Evolutionary conservation across 202 grass and related monocot species (phyloP).

Genomic region (Eragrostis tef): DNA sequence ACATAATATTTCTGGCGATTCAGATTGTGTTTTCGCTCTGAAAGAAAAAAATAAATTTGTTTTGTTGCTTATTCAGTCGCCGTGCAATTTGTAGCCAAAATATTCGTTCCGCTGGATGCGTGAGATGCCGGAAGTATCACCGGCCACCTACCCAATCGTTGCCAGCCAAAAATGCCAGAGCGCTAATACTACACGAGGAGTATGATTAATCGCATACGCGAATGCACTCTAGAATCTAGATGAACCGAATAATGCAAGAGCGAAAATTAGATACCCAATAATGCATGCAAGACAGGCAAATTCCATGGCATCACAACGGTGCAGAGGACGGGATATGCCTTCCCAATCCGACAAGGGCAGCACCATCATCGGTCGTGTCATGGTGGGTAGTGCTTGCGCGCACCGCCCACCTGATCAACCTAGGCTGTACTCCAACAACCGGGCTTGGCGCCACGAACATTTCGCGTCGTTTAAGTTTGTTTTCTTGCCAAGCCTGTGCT

Average conservation of each 20-base stretch:
- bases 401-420: constrained; percentile 45
- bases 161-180: neutral
- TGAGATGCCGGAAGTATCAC: neutral
- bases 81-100: no score
- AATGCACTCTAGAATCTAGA: no score
- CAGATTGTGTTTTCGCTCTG: no score
- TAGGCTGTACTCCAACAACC: neutral
- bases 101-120: neutral
- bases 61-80: no score
- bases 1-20: no score
- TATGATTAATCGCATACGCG: no score
- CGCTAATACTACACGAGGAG: no score
- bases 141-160: neutral
- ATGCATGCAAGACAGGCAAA: neutral
- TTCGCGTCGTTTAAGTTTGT: neutral
- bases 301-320: neutral
- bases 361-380: neutral
- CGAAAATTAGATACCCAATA: neutral
- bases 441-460: neutral
- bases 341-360: constrained; percentile 2
- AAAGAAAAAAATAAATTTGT: no score
- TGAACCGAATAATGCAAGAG: neutral
- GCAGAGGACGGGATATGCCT: neutral
- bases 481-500: neutral
- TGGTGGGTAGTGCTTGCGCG: neutral